Conservation (phyloP, 2,329 filamentous ascomycete genomes). For the Aureobasidium sp. region DNA sequence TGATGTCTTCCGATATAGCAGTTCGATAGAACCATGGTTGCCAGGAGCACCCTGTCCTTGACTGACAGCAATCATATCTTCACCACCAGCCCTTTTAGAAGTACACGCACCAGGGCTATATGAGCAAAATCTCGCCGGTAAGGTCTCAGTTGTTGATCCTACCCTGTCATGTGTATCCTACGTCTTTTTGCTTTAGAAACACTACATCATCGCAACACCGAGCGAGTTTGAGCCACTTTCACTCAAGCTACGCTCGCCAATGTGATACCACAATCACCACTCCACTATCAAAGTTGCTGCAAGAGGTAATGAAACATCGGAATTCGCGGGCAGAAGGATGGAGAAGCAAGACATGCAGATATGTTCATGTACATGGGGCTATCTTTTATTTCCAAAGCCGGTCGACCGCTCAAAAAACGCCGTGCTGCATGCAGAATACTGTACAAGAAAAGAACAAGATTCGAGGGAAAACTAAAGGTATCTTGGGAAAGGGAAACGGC, state of each 20-base stretch:
- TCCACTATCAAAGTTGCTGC: conserved; percentile 22
- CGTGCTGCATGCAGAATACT: conserved; percentile 12
- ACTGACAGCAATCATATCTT: too few relatives aligned
- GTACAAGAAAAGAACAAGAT: conserved; percentile 4
- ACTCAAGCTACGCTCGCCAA: too few relatives aligned
- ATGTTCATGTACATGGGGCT: neutral
- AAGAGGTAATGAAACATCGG: conserved; percentile 22
- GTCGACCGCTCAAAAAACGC: conserved; percentile 1
- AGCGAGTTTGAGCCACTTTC: too few relatives aligned
- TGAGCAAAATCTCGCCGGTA: conserved; percentile 26
- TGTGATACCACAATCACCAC: neutral
- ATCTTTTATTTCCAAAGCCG: conserved; percentile 7
- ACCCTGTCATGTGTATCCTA: neutral
- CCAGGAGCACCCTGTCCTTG: neutral
- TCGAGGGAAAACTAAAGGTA: conserved; percentile 1
- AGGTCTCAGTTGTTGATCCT: conserved; percentile 29
- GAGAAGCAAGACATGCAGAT: neutral
- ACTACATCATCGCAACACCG: too few relatives aligned
- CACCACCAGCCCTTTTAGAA: neutral
- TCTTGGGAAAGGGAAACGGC: conserved; percentile 2
- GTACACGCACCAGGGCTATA: neutral
- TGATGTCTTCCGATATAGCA: neutral
- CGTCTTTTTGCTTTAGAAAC: neutral
- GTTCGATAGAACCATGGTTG: neutral
- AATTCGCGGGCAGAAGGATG: neutral